Evolutionary conservation across 768 basidiomycete species (phyloP), one percentile per base, ranked within the genome.

Genomic region (Rhodotorula babjevae): DNA sequence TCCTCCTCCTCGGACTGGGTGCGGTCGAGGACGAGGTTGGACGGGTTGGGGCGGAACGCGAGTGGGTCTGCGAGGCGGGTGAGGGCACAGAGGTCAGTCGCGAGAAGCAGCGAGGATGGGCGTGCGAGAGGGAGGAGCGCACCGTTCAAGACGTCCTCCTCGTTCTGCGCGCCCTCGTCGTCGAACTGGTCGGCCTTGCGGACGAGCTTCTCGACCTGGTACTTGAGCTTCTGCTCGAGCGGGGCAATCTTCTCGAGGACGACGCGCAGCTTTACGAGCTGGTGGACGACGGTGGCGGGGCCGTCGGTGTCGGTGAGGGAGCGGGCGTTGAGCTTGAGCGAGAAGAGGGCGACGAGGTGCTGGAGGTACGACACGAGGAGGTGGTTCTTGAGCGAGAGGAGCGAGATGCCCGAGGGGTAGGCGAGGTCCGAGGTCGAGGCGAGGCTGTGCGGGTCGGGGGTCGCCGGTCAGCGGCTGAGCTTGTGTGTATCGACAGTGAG

Each of bases 141-240:
- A 79, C 79, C 80, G 50, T 80, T 79, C 15, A 69, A 73, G 7
- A 80, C 71, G 16, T 77, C 80, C 79, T 82, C 73, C 56, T 80
- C 80, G 21, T 83, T 81, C 33, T 83, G 77, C 0, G 82, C 81
- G 16, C 73, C 71, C 36, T 74, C 65, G 2, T 27, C 81, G 4
- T 84, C 82, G 50, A 44, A 61, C 55, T 81, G 88, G 76, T 90
- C 87, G 1, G 92, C 89, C 11, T 90, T 81, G 71, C 87, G 85
- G 40, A 94, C 86, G 27, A 99, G 86, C 80, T 98, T 97, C 76
- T 97, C 93, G 77, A 99, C 92, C 80, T 98, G 96, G 80, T 99
- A 97, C 61, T 86, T 87, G 85, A 99, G 90, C 78, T 90, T 88
- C 65, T 84, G 84, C 81, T 98, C 94, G 33, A 99, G 84, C 0